These are phyloP conservation scores for Gardenia jasminoides DNA, from an alignment of 257 asterid species.

Conservation along the genomic window DNA sequence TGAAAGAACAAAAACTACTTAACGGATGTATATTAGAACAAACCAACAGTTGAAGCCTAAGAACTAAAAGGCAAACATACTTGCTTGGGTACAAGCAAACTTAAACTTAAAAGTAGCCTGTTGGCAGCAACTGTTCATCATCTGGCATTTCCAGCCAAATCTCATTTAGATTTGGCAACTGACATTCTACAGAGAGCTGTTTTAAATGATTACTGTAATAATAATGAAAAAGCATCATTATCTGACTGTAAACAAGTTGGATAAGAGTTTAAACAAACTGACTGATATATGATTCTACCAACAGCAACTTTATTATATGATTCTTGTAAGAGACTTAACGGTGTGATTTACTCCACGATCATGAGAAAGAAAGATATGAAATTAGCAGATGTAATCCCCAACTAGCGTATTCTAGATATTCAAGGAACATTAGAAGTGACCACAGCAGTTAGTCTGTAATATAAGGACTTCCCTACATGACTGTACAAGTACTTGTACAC, in stretches of 20 bases:
- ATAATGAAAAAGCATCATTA: background rate
- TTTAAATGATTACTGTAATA: background rate
- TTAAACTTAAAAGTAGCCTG: too few species aligned
- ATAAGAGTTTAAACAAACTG: too few species aligned
- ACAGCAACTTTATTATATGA: too few species aligned
- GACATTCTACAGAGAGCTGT: background rate
- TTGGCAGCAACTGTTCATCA: too few species aligned
- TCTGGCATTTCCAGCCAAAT: constrained; percentile 5
- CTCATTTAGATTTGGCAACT: background rate
- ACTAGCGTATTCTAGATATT: background rate
- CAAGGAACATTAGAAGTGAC: background rate
- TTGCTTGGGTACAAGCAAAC: too few species aligned
- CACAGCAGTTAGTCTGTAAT: background rate
- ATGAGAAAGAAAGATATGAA: too few species aligned
- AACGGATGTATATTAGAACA: background rate
- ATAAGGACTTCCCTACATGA: too few species aligned
- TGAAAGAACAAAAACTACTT: background rate
- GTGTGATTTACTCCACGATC: too few species aligned
- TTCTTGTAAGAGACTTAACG: too few species aligned
- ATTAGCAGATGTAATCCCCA: background rate
- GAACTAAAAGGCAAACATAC: background rate
- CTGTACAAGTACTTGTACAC: too few species aligned
- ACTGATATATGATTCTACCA: too few species aligned
- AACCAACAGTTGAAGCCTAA: background rate
- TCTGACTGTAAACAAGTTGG: too few species aligned